phyloP scores from a whole-genome alignment of 306 rosid species.

The Cucurbita maxima region DNA sequence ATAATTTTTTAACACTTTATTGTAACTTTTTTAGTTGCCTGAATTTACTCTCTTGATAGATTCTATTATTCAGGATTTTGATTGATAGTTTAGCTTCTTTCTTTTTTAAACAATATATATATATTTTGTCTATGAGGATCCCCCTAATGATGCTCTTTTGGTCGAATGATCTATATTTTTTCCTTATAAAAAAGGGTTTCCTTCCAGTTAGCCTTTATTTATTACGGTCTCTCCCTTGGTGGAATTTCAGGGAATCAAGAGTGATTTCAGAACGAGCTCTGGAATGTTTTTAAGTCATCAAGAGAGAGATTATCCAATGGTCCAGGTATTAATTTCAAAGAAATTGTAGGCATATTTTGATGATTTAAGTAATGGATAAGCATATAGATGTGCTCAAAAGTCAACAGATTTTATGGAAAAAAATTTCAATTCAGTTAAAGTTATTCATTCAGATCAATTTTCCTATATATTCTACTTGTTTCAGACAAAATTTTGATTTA shows the following conservation, averaged over 20 bases:
- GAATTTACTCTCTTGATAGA: background rate
- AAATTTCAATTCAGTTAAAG: background rate
- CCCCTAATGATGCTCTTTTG: background rate
- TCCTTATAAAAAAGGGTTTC: background rate
- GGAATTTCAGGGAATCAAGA: constrained; percentile 59
- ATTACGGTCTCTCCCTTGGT: background rate
- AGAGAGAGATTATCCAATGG: constrained; percentile 65
- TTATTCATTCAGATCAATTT: background rate
- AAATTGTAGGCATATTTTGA: background rate
- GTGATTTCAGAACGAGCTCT: constrained; percentile 87
- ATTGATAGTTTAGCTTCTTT: background rate
- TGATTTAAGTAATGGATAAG: background rate
- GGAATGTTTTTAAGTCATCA: constrained; percentile 70
- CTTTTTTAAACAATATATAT: background rate
- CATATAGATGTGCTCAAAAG: background rate
- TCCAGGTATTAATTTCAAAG: constrained; percentile 36
- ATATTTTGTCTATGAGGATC: background rate
- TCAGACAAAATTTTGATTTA: background rate
- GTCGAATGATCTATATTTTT: background rate
- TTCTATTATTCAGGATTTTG: background rate
- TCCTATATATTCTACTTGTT: background rate
- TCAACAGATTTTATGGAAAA: background rate
- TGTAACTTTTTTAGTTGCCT: background rate
- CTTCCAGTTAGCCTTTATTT: background rate
- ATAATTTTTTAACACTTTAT: too few relatives aligned